Conservation (phyloP, 2,329 filamentous ascomycete species). For the Xylariaceae sp. region DNA sequence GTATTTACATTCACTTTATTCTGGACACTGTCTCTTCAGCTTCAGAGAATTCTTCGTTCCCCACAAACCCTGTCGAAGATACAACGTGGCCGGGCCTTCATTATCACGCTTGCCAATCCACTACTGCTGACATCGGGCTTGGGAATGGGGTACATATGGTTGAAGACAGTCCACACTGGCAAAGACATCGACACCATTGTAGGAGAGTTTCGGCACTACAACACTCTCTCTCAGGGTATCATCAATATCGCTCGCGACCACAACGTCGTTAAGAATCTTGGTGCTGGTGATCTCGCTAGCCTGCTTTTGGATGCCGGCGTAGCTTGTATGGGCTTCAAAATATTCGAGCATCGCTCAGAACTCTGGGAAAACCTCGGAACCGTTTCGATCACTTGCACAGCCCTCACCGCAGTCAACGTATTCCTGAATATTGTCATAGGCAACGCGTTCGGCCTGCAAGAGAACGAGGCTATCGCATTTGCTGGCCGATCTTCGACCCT, state of each 20-base stretch:
- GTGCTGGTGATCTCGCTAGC: conserved; percentile 29
- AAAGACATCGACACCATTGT: conserved; percentile 20
- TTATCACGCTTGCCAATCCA: conserved; percentile 28
- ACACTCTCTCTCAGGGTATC: conserved; percentile 23
- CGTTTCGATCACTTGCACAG: conserved; percentile 25
- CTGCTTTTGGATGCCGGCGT: conserved; percentile 31
- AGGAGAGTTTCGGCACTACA: conserved; percentile 23
- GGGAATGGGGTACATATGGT: conserved; percentile 29
- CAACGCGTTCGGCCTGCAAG: conserved; percentile 22
- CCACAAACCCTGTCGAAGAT: conserved; percentile 17
- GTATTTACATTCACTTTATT: conserved; percentile 25
- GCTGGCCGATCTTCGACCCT: conserved; percentile 31
- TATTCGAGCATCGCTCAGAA: conserved; percentile 33
- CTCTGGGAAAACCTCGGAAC: conserved; percentile 26
- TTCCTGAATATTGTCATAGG: conserved; percentile 29
- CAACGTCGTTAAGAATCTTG: conserved; percentile 19
- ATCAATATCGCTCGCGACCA: conserved; percentile 16
- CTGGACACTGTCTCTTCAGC: conserved; percentile 26
- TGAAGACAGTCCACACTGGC: conserved; percentile 21
- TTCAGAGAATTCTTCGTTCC: conserved; percentile 24
- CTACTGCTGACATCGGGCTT: conserved; percentile 26
- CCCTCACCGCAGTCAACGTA: conserved; percentile 23
- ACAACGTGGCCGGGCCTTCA: conserved; percentile 10
- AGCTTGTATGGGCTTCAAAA: conserved; percentile 31
- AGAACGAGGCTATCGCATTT: conserved; percentile 29